phyloP scores from a whole-genome alignment of 73 alveolate species.

The Tetrahymena malaccensis region DNA sequence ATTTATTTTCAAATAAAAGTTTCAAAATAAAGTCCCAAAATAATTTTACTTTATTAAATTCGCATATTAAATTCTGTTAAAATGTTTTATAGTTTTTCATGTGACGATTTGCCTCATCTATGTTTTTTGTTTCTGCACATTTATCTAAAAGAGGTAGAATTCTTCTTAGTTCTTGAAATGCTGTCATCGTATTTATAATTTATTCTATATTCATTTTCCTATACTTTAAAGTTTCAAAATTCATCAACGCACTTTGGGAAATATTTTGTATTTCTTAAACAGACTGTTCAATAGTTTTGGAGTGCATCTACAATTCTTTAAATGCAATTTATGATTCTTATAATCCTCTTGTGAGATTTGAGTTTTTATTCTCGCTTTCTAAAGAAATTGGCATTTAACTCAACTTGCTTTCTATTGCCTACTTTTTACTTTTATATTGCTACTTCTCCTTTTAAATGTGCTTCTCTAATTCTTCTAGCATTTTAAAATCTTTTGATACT shows the following conservation, averaged over 20 bases:
- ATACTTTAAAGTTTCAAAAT: background rate
- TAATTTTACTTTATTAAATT: background rate
- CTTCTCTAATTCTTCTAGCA: background rate
- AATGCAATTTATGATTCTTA: background rate
- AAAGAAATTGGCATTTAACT: background rate
- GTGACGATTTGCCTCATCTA: background rate
- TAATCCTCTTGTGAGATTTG: background rate
- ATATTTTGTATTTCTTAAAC: background rate
- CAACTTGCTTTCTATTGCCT: background rate
- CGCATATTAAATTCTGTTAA: background rate
- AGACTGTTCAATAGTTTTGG: background rate
- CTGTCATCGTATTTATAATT: background rate
- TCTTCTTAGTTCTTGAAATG: background rate
- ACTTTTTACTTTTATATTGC: background rate
- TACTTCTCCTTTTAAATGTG: background rate
- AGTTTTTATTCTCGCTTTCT: background rate
- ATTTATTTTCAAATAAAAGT: too few relatives aligned
- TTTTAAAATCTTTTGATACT: background rate
- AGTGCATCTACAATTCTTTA: background rate
- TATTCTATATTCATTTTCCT: background rate
- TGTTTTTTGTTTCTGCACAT: background rate
- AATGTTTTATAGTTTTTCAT: background rate
- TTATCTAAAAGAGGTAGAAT: background rate
- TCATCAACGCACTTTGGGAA: background rate
- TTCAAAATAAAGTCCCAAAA: background rate